Base-by-base conservation (phyloP, 495 filamentous ascomycete genomes). In the Entonaema liquescens region DNA sequence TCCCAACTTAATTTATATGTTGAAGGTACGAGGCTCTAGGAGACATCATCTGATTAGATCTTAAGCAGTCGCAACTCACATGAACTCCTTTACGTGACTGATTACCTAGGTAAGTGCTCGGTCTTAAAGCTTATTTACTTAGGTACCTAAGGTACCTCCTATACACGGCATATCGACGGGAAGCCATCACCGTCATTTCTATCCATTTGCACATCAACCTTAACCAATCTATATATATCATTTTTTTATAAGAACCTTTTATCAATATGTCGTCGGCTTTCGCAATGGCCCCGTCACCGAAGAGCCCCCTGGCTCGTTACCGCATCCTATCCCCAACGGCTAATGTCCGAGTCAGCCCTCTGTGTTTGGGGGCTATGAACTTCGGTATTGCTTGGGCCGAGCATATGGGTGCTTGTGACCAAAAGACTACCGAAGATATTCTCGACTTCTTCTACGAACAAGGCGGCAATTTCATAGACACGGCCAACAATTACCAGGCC, bases 381-480 rank as follows among this genome's bases (percentile, higher is more conserved):
- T 88, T 91, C 68, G 89, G 88, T 28, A 79, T 83, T 15, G 81
- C 83, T 21, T 89, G 84, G 86, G 77, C 78, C 40, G 68, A 76
- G 0, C 77, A 74, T 61, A 83, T 92, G 78, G 91, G 90, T 26
- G 80, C 80, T 68, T 90, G 89, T 67, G 83, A 81, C 72, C 87
- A 92, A 68, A 83, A 90, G 40, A 84, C 80, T 1, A 80, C 84
- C n/a, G 87, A 90, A 62, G 78, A 81, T 50, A 88, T 94, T 31
- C 82, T 94, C 40, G 90, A 93, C 74, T 86, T 81, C 72, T 92
- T 87, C 81, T 88, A 88, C 55, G 81, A 84, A 7, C 79, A 86
- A 25, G 91, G 71, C 26, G 92, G 91, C 29, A 94, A 94, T 79
- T 93, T 93, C 80, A 88, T 94, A 70, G 91, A 94, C 73, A 93